Base-by-base conservation (phyloP, 352 stramenopile genomes). In the Paralagenidium karlingii region DNA sequence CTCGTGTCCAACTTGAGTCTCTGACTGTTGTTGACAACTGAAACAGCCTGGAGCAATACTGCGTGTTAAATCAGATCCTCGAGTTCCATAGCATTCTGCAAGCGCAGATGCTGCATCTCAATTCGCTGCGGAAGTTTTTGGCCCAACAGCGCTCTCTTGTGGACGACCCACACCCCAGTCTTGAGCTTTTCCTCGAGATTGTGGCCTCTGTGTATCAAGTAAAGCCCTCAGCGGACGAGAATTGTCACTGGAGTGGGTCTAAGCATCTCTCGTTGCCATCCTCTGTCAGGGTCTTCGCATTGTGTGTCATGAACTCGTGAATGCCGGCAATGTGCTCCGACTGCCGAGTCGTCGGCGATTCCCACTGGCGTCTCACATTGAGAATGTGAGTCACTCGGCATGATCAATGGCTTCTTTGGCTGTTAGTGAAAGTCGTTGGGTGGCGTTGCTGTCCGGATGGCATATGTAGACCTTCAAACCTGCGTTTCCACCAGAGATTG, bases 1-100 rank as follows among this genome's bases (percentile, higher is more conserved):
- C 16, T 34, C 25, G 28, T 24, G 8, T 27, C 11, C 19, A 0
- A 55, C 10, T 20, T 51, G 24, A 19, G 22, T 36, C 30, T 11
- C 26, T 6, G 31, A 12, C 5, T 6, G n/a, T 24, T 24, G 4
- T 44, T n/a, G n/a, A n/a, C n/a, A n/a, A n/a, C n/a, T n/a, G n/a
- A n/a, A n/a, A n/a, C n/a, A 88, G 75, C 18, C 49, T 88, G 40
- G 66, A 85, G 45, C 68, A 88, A 28, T 88, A 85, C 46, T 85
- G 70, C 47, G 70, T 88, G 42, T 49, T 88, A 26, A 79, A 85
- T 52, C 75, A 88, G 54, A 84, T 88, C 45, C 63, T 88, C 34
- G 75, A 88, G 55, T 85, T 88, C 46, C 71, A 88, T 44, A 58
- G 62, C 38, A 20, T 41, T 8, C 18, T 41, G 16, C 19, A 26